Evolutionary conservation across 164 flowering plant genomes (phyloP).

Genomic region (Magnolia changhungtana): DNA sequence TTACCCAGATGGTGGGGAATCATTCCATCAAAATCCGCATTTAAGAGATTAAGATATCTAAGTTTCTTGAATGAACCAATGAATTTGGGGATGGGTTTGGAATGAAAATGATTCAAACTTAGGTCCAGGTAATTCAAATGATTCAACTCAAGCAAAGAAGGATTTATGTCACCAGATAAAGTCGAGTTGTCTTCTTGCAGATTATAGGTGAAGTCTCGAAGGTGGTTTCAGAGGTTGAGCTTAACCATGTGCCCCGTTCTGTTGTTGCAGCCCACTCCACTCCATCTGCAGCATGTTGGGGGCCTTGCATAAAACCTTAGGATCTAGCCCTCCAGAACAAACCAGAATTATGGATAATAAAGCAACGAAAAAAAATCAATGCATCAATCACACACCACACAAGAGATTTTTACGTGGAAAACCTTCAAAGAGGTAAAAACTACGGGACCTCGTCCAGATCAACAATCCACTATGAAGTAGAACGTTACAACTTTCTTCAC

Average conservation of each 20-base stretch:
- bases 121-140: slow-evolving; percentile 2
- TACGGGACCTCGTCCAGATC: too few species aligned
- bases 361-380: too few species aligned
- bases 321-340: too few species aligned
- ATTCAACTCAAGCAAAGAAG: neutral
- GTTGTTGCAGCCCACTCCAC: neutral
- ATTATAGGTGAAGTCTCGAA: neutral
- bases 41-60: neutral
- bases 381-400: too few species aligned
- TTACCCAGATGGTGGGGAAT: slow-evolving; percentile 5
- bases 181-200: too few species aligned
- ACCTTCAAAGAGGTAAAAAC: too few species aligned
- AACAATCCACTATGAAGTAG: too few species aligned
- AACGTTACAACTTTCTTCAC: too few species aligned
- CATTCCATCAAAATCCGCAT: neutral
- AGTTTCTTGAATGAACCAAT: neutral
- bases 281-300: too few species aligned
- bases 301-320: too few species aligned
- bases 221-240: neutral
- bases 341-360: too few species aligned
- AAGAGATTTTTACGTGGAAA: too few species aligned
- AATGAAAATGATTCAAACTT: neutral
- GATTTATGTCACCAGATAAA: neutral
- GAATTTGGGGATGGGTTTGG: neutral
- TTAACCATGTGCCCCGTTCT: neutral